Base-by-base conservation (phyloP, 2,329 filamentous ascomycete genomes). In the Fusarium albidum region DNA sequence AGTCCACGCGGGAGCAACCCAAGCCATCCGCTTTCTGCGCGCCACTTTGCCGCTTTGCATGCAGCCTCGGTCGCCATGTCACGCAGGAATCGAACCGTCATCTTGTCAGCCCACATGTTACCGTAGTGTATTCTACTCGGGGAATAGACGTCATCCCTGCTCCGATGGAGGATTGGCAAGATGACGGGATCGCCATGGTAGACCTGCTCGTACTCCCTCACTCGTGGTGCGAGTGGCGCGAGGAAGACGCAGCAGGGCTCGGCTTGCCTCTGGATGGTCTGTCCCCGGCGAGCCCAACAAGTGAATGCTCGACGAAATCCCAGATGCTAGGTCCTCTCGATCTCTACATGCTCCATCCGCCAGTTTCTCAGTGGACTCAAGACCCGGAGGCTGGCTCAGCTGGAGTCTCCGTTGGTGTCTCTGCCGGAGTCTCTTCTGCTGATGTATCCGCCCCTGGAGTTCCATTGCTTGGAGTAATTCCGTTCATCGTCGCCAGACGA, bases 401-500 rank as follows among this genome's bases (percentile, higher is more conserved):
- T 31, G 59, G 55, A 11, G 53, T 59, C 37, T 59, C 61, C 3
- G 47, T 33, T 12, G 61, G 55, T 11, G 53, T 59, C 37, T 59
- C 61, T 3, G 47, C 29, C 10, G 61, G 55, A 10, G 54, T 62
- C 17, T 54, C 45, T n/a, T 53, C 59, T 38, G 57, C 59, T 14
- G 52, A 40, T 17, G 56, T 58, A 31, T 44, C 59, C 15, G 47
- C 50, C n/a, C 52, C 50, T 13, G 61, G 43, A 14, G 55, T 49
- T 18, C 35, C 48, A 17, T 50, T 31, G 33, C 37, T 42, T 9
- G 60, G 46, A 43, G 59, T 49, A 12, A 10, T 15, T 1, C 69
- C 75, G 43, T 74, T 68, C 21, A 71, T 44, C 11, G 67, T 59
- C 17, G 69, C 68, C 61, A 87, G 55, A 17, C 85, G 79, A 33